Percentiles rank a stretch among this genome's conserved stretches.
Evolutionary conservation across 345 rosid genomes (phyloP).

Genomic region (Alliaria petiolata): DNA sequence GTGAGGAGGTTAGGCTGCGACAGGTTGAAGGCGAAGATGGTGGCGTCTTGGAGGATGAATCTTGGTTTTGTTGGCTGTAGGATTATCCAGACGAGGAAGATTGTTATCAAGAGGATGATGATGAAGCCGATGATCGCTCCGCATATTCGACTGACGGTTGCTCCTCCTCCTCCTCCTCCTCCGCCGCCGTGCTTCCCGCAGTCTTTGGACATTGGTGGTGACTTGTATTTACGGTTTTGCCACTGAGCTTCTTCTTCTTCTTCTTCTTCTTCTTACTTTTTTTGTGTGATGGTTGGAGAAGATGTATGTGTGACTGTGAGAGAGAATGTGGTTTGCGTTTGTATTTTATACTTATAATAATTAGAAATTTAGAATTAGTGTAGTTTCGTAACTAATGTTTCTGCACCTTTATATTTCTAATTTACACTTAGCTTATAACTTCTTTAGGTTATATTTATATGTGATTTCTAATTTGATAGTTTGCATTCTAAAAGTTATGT

Average conservation of each 20-base stretch:
- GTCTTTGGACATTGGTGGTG: conserved; percentile 16
- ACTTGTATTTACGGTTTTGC: conserved; percentile 15
- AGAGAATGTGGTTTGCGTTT: not conserved
- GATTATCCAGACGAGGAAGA: conserved; percentile 71
- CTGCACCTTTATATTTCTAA: not conserved
- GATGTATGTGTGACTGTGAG: conserved; percentile 14
- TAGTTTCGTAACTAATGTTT: not conserved
- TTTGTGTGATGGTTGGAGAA: not conserved
- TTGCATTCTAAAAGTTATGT: not conserved
- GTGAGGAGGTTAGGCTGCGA: conserved; percentile 64
- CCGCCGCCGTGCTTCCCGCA: conserved; percentile 24
- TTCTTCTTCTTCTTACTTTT: not conserved
- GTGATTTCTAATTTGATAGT: not conserved
- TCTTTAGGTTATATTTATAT: too few relatives aligned
- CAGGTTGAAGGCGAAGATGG: conserved; percentile 76
- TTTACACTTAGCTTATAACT: not conserved
- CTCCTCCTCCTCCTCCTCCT: conserved; percentile 1
- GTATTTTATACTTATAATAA: not conserved
- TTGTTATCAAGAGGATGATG: conserved; percentile 43
- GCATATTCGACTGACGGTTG: not conserved
- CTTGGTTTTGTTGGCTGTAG: conserved; percentile 71
- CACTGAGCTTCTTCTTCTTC: conserved; percentile 1
- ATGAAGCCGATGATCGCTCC: conserved; percentile 46
- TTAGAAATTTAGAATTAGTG: not conserved
- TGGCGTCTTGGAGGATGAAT: conserved; percentile 82